Conservation (phyloP, 139 green algal genomes). For the Volvox africanus region DNA sequence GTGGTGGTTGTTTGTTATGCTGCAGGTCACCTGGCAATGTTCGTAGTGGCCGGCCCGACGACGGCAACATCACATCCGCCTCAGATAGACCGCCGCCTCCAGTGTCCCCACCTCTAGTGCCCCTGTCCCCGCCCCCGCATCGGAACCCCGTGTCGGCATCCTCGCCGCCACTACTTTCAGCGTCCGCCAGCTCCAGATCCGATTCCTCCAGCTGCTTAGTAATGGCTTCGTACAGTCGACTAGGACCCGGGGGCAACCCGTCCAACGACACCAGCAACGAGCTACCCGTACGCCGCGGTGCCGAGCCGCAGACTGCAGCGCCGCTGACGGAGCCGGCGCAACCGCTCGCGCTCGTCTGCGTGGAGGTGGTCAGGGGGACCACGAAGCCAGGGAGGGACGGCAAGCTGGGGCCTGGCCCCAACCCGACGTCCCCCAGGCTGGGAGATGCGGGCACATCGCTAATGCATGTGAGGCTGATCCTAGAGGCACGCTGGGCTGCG, state of each 20-base stretch:
- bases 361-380: too few relatives aligned
- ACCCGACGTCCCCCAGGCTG: not conserved
- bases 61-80: not conserved
- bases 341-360: not conserved
- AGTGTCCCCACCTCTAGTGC: not conserved
- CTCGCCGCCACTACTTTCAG: not conserved
- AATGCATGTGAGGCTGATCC: not conserved
- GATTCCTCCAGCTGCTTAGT: constrained; percentile 16
- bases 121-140: not conserved
- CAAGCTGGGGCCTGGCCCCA: not conserved
- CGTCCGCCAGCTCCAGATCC: not conserved
- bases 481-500: not conserved
- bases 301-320: not conserved
- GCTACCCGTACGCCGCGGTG: not conserved
- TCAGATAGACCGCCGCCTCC: not conserved
- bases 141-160: not conserved
- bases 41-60: not conserved
- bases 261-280: not conserved
- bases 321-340: not conserved
- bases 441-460: not conserved
- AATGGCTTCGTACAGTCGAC: constrained; percentile 6
- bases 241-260: constrained; percentile 2
- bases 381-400: not conserved
- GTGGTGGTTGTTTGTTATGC: not conserved
- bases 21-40: not conserved